Percentiles rank a stretch among this genome's conserved stretches.
phyloP scores from a whole-genome alignment of 352 stramenopile genomes.

The Pythium angustatum region DNA sequence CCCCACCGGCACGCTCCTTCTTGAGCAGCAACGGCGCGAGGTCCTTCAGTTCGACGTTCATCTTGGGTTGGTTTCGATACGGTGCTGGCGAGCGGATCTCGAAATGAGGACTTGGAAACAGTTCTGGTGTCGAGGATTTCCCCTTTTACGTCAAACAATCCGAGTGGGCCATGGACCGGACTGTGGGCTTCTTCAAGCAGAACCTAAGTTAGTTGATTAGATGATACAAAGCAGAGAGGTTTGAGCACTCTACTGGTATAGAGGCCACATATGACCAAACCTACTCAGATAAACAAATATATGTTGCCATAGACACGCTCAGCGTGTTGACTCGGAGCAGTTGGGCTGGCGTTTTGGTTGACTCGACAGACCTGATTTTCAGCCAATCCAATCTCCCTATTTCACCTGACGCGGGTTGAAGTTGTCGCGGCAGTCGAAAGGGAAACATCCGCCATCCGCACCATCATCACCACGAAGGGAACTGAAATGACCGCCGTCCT shows the following conservation, averaged over 20 bases:
- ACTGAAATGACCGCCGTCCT: background rate
- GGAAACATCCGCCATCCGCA: too few species aligned
- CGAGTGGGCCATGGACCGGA: background rate
- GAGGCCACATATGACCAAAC: too few species aligned
- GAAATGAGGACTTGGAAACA: background rate
- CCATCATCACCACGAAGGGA: too few species aligned
- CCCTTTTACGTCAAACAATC: conserved; percentile 20
- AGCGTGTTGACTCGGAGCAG: conserved; percentile 5
- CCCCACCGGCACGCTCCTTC: conserved; percentile 50
- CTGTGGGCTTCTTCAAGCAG: conserved; percentile 4
- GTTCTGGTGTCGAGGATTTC: conserved; percentile 2
- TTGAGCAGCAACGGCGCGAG: conserved; percentile 58
- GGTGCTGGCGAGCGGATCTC: background rate
- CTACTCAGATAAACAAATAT: conserved; percentile 16
- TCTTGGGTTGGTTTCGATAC: background rate
- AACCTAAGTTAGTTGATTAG: background rate
- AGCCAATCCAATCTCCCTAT: conserved; percentile 2
- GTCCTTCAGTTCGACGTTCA: conserved; percentile 57
- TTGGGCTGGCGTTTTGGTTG: conserved; percentile 7
- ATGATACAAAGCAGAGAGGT: too few species aligned
- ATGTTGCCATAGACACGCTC: background rate
- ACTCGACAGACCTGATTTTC: conserved; percentile 15
- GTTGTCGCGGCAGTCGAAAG: too few species aligned
- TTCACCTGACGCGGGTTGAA: conserved; percentile 20
- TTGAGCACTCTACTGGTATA: too few species aligned